Evolutionary conservation across 345 rosid genomes (phyloP).

Genomic region (Physaria fendleri): DNA sequence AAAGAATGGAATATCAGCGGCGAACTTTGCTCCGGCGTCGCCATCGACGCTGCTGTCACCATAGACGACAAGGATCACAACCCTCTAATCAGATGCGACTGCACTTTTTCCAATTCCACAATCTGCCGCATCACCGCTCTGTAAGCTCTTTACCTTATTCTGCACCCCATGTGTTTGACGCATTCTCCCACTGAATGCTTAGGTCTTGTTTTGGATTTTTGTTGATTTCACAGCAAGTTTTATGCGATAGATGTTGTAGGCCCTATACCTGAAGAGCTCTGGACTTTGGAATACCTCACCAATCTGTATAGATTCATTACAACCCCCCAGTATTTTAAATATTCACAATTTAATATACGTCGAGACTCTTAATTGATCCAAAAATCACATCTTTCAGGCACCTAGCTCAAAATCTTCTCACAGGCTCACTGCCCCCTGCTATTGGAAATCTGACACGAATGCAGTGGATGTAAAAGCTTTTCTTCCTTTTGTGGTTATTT

Average conservation of each 20-base stretch:
- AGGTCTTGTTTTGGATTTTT: background rate
- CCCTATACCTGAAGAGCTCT: constrained; percentile 28
- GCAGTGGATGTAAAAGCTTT: constrained; percentile 48
- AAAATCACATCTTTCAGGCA: constrained; percentile 18
- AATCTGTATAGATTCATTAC: constrained; percentile 19
- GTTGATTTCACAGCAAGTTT: constrained; percentile 28
- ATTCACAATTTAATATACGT: background rate
- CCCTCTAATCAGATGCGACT: constrained; percentile 50
- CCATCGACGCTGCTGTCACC: constrained; percentile 24
- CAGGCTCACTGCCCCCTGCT: constrained; percentile 27
- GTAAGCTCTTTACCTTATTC: background rate
- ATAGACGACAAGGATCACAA: constrained; percentile 20
- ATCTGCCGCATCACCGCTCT: constrained; percentile 28
- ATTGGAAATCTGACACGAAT: constrained; percentile 28
- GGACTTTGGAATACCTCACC: constrained; percentile 29
- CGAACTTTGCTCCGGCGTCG: constrained; percentile 50
- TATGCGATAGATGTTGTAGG: constrained; percentile 16
- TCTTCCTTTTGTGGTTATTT: background rate
- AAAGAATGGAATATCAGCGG: constrained; percentile 46
- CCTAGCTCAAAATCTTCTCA: constrained; percentile 23
- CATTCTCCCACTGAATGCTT: background rate
- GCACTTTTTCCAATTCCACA: constrained; percentile 25
- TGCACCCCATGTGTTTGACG: constrained; percentile 11
- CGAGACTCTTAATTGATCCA: background rate
- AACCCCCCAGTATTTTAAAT: background rate